phyloP scores from a whole-genome alignment of 768 basidiomycete genomes.

The Leccinellum luteum region DNA sequence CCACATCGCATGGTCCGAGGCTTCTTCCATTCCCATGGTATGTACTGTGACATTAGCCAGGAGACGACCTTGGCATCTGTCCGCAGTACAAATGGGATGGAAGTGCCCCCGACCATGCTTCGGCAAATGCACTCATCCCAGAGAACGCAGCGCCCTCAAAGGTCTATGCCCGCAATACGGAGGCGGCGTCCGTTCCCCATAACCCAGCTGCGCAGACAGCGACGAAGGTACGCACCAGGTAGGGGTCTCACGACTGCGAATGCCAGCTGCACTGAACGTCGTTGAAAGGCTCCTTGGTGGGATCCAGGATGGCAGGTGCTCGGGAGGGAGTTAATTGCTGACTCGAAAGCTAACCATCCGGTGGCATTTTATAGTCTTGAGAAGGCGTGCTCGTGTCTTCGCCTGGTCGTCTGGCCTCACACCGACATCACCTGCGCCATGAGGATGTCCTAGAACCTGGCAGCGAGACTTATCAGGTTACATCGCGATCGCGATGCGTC shows the following conservation, averaged over 20 bases:
- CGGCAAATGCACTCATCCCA: constrained; percentile 23
- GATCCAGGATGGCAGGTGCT: constrained; percentile 5
- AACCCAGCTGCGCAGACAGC: constrained; percentile 14
- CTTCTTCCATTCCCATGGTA: constrained; percentile 61
- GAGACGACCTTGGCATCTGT: constrained; percentile 28
- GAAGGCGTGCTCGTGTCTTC: constrained; percentile 15
- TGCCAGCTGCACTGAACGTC: background rate
- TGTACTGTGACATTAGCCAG: constrained; percentile 36
- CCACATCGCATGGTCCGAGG: constrained; percentile 36
- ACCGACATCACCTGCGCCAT: constrained; percentile 14
- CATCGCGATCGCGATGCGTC: constrained; percentile 27
- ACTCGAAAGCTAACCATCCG: constrained; percentile 10
- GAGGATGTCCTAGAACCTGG: constrained; percentile 22
- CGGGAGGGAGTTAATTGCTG: constrained; percentile 9
- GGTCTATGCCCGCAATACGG: background rate
- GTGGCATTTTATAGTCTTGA: constrained; percentile 27
- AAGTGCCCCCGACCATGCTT: constrained; percentile 37
- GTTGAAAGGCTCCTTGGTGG: background rate
- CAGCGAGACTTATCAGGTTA: constrained; percentile 21
- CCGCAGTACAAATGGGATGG: constrained; percentile 36
- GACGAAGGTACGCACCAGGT: constrained; percentile 17
- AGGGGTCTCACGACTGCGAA: background rate
- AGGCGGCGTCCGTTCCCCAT: constrained; percentile 7
- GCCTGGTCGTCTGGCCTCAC: constrained; percentile 11
- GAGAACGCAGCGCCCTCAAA: constrained; percentile 17